A percentile compares a stretch with the other conserved stretches of the same genome.
Conservation (phyloP, 495 filamentous ascomycete species). For the Letharia columbiana region DNA sequence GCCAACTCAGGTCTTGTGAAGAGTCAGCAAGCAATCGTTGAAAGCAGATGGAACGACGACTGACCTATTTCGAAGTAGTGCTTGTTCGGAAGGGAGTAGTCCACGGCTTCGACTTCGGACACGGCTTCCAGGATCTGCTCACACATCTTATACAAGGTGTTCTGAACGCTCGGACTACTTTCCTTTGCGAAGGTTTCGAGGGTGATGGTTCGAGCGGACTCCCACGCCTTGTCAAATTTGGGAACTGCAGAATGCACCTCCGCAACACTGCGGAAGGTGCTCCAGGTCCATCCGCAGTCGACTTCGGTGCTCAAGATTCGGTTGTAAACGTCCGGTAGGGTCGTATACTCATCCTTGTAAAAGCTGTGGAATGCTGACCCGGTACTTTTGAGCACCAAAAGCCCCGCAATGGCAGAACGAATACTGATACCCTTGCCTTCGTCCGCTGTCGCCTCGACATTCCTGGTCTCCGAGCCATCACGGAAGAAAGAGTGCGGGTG, state of each 20-base stretch:
- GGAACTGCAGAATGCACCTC: constrained; percentile 56
- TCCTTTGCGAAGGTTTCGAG: constrained; percentile 90
- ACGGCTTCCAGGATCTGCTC: constrained; percentile 74
- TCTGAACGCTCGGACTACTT: constrained; percentile 84
- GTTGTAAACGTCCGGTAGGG: constrained; percentile 82
- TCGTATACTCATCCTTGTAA: constrained; percentile 85
- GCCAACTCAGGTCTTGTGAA: constrained; percentile 60
- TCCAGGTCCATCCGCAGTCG: constrained; percentile 78
- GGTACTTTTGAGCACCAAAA: constrained; percentile 94
- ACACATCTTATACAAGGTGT: constrained; percentile 98
- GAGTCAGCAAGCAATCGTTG: constrained; percentile 8
- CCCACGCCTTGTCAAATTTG: constrained; percentile 71
- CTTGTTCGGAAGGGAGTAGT: constrained; percentile 89
- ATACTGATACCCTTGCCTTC: constrained; percentile 61
- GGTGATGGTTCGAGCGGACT: constrained; percentile 67
- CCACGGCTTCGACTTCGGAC: constrained; percentile 60
- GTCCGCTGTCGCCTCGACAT: constrained; percentile 50
- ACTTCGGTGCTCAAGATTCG: constrained; percentile 92
- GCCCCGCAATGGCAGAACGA: constrained; percentile 58
- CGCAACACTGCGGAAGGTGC: constrained; percentile 52
- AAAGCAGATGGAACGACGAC: constrained; percentile 27
- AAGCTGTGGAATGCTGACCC: constrained; percentile 94
- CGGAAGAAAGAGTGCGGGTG: constrained; percentile 96
- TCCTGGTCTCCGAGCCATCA: constrained; percentile 80
- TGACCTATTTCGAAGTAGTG: constrained; percentile 97